Evolutionary conservation across 331 rosid species (phyloP).

Genomic region (Saraca asoca): DNA sequence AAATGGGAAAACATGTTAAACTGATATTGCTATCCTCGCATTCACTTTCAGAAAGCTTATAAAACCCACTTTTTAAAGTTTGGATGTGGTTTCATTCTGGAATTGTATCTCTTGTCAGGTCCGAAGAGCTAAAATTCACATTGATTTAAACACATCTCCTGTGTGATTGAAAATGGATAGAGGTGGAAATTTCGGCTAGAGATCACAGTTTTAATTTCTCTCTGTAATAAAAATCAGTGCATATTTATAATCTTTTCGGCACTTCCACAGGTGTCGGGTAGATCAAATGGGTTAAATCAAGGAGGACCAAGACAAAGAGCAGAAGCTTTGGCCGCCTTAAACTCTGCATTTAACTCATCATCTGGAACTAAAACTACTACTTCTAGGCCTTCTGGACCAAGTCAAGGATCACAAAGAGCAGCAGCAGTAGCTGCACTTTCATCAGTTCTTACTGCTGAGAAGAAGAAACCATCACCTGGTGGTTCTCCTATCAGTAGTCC

Average conservation of each 20-base stretch:
- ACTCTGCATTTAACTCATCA: slow-evolving; percentile 77
- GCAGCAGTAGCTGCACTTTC: slow-evolving; percentile 99
- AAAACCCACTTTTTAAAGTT: background rate
- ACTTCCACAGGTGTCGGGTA: slow-evolving; percentile 56
- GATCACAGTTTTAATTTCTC: background rate
- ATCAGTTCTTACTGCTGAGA: slow-evolving; percentile 88
- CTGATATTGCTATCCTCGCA: background rate
- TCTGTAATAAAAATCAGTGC: slow-evolving; percentile 1
- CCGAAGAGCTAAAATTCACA: background rate
- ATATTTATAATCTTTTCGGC: slow-evolving; percentile 25
- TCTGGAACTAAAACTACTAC: slow-evolving; percentile 46
- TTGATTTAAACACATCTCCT: background rate
- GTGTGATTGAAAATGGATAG: background rate
- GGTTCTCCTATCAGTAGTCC: slow-evolving; percentile 72
- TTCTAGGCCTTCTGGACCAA: slow-evolving; percentile 51
- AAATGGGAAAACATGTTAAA: background rate
- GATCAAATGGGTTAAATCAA: slow-evolving; percentile 62
- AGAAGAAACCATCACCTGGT: slow-evolving; percentile 64
- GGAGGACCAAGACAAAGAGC: slow-evolving; percentile 99
- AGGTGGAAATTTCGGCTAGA: background rate
- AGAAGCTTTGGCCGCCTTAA: slow-evolving; percentile 94
- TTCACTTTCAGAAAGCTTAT: background rate
- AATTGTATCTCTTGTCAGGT: slow-evolving; percentile 12
- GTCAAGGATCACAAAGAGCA: slow-evolving; percentile 94
- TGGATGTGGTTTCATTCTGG: slow-evolving; percentile 3